Conservation (phyloP, 2,329 filamentous ascomycete species). For the Magnaporthiopsis incrustans region DNA sequence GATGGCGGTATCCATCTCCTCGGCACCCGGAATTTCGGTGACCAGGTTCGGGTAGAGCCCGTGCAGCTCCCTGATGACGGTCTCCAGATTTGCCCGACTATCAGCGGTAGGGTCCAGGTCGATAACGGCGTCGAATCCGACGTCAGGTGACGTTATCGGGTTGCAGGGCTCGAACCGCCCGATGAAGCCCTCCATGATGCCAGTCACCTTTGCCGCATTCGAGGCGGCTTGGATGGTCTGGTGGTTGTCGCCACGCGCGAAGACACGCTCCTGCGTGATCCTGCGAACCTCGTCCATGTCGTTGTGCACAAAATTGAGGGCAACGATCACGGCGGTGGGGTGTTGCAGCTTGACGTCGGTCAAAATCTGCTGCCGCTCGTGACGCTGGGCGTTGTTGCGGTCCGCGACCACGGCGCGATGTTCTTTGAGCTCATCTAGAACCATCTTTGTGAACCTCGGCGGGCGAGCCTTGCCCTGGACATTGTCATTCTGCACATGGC, state of each 20-base stretch:
- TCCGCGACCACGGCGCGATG: conserved; percentile 78
- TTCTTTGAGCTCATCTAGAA: conserved; percentile 56
- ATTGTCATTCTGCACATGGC: conserved; percentile 94
- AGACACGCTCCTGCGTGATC: conserved; percentile 69
- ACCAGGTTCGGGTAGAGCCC: conserved; percentile 72
- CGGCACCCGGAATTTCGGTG: conserved; percentile 57
- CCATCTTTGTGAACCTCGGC: conserved; percentile 64
- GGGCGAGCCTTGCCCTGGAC: conserved; percentile 69
- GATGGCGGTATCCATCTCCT: conserved; percentile 75
- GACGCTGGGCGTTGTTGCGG: conserved; percentile 84
- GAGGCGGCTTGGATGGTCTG: conserved; percentile 91
- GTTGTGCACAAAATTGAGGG: conserved; percentile 81
- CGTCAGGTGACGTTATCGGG: conserved; percentile 60
- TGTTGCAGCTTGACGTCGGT: conserved; percentile 62
- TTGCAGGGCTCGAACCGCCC: conserved; percentile 74
- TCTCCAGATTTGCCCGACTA: conserved; percentile 84
- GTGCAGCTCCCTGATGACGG: conserved; percentile 62
- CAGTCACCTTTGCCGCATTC: conserved; percentile 63
- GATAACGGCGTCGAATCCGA: conserved; percentile 75
- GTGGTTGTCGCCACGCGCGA: conserved; percentile 87
- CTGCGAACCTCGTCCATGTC: conserved; percentile 65
- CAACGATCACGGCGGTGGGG: conserved; percentile 64
- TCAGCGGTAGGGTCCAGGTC: conserved; percentile 68
- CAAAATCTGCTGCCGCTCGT: conserved; percentile 83
- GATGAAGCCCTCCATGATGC: conserved; percentile 94